Percentiles rank a stretch among this genome's conserved stretches.
phyloP scores from a whole-genome alignment of 192 early-diverging fungal species.

The Backusella tarrabulga region DNA sequence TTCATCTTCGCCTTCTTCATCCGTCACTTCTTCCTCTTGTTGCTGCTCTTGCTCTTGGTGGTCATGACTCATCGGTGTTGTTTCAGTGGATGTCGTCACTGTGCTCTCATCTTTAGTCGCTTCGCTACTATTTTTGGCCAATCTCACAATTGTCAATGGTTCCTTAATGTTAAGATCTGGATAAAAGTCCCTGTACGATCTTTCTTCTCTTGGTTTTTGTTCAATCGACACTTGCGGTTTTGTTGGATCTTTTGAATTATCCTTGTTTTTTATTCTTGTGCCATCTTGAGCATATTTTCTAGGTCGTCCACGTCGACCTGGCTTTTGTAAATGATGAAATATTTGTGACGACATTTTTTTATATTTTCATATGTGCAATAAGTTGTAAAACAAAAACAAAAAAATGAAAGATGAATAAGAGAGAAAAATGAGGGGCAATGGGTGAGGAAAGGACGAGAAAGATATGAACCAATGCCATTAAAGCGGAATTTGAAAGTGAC shows the following conservation, averaged over 20 bases:
- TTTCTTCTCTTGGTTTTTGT: conserved; percentile 80
- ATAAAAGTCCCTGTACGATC: conserved; percentile 76
- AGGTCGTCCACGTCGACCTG: conserved; percentile 19
- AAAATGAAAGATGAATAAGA: neutral
- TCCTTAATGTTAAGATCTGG: conserved; percentile 68
- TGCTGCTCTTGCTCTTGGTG: neutral
- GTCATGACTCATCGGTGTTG: neutral
- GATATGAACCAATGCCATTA: neutral
- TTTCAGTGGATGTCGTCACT: too few relatives aligned
- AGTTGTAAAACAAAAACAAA: neutral
- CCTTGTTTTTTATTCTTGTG: neutral
- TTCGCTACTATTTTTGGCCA: neutral
- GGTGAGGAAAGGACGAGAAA: too few relatives aligned
- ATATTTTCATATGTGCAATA: conserved; percentile 3
- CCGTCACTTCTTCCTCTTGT: too few relatives aligned
- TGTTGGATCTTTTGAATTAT: neutral
- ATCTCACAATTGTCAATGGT: conserved; percentile 45
- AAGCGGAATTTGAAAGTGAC: neutral
- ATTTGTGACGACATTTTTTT: neutral
- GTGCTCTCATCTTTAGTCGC: neutral
- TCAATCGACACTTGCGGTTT: neutral
- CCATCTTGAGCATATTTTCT: neutral
- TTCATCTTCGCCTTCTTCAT: neutral
- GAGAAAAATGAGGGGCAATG: neutral
- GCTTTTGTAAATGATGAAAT: neutral